Base-by-base conservation (phyloP, 2,329 filamentous ascomycete species). In the Mycosphaerelloides madeirae region DNA sequence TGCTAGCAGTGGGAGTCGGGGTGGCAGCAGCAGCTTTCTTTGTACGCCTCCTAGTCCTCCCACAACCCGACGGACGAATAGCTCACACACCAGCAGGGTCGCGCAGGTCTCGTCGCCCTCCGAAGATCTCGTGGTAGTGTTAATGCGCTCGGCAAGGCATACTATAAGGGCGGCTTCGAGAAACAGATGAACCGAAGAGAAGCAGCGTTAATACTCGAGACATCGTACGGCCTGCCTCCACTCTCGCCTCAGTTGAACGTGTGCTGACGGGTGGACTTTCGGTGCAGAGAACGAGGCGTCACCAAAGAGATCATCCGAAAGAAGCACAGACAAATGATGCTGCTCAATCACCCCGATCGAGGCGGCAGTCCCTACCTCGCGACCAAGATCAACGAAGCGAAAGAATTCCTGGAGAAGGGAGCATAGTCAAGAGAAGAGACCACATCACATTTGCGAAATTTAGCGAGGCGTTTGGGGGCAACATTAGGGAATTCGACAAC, bases 121-220 rank as follows among this genome's bases (percentile, higher is more conserved):
- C 83, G 90, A 53, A 81, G 87, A 61, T 95, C 85, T 48, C 79
- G 85, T 51, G 85, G 86, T 52, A 84, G 84, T 48, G 71, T 68
- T 7, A 85, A 85, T 55, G 83, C 85, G 29, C 73, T 95, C 58
- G 93, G 93, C 59, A 89, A 90, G 68, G 83, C 89, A 32, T 98
- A 89, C 65, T 97, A 96, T 78, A 98, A 97, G 71, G 93, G 93
- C 57, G 93, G 93, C n/a, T 98, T 98, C 65, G 93, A 98, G 73
- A 76, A 82, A 49, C 86, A 85, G 69, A 98, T 98, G 91, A 96
- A 82, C 67, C 81, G 85, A 67, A 83, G 85, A 66, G 93, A 98
- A 71, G 93, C 93, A 16, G 78, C 89, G 3, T 72, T 98, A 58
- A 96, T 98, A 49, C 73, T 98, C 38, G 86, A 93, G 54, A 82